Evolutionary conservation across 1,284 basidiomycete species (phyloP).

Genomic region (Ganoderma multipileum): DNA sequence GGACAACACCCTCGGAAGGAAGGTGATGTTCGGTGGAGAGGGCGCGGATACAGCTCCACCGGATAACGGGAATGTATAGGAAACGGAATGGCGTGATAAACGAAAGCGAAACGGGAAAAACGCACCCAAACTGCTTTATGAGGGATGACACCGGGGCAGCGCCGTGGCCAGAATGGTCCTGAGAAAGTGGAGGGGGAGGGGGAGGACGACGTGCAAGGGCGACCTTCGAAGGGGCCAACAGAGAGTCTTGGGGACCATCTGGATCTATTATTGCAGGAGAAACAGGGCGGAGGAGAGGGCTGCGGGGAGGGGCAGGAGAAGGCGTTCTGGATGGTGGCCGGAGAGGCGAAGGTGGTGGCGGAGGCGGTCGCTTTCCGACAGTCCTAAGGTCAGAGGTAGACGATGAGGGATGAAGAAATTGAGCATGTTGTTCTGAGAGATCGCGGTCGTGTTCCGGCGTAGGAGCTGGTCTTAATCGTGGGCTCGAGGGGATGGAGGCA

Average conservation of each 20-base stretch:
- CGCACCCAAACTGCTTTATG: slow-evolving; percentile 61
- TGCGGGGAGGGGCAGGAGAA: slow-evolving; percentile 50
- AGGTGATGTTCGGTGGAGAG: not conserved
- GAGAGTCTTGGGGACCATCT: slow-evolving; percentile 21
- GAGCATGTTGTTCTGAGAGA: slow-evolving; percentile 28
- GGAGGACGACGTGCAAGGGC: slow-evolving; percentile 38
- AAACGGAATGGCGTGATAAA: not conserved
- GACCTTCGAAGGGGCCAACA: slow-evolving; percentile 33
- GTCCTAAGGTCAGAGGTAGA: slow-evolving; percentile 61
- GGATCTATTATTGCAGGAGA: slow-evolving; percentile 28
- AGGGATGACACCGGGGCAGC: slow-evolving; percentile 49
- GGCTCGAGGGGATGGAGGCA: slow-evolving; percentile 41
- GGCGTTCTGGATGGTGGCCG: slow-evolving; percentile 47
- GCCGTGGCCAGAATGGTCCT: slow-evolving; percentile 24
- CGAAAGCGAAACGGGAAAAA: slow-evolving; percentile 22
- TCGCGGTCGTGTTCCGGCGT: slow-evolving; percentile 37
- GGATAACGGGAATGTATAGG: not conserved
- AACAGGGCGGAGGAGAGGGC: slow-evolving; percentile 53
- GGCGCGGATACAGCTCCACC: not conserved
- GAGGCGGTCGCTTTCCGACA: slow-evolving; percentile 58
- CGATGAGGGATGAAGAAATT: slow-evolving; percentile 49
- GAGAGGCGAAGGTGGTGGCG: slow-evolving; percentile 64
- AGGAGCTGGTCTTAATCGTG: slow-evolving; percentile 49
- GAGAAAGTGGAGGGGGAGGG: slow-evolving; percentile 33
- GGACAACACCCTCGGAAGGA: not conserved